Evolutionary conservation across 1,284 basidiomycete genomes (phyloP).

Genomic region (Xerocomus tenax): DNA sequence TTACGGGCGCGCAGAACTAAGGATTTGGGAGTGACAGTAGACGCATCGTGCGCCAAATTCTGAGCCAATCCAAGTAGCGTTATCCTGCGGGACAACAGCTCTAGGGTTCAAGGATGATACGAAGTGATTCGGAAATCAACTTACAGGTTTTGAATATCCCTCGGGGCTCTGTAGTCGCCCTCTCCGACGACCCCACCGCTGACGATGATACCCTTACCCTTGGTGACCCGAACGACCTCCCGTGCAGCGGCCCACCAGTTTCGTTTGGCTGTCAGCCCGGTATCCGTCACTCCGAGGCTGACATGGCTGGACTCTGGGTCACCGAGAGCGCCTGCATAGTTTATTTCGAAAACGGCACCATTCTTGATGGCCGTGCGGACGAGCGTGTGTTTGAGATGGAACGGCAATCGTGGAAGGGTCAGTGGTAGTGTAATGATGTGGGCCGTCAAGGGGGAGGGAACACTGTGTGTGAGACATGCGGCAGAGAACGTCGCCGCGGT

Average conservation of each 20-base stretch:
- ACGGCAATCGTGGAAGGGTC: conserved; percentile 70
- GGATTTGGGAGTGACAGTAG: conserved; percentile 54
- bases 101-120: neutral
- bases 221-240: conserved; percentile 67
- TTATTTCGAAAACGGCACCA: conserved; percentile 77
- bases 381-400: conserved; percentile 73
- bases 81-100: conserved; percentile 35
- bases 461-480: conserved; percentile 74
- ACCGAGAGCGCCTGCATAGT: conserved; percentile 63
- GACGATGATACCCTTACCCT: conserved; percentile 64
- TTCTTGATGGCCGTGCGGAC: conserved; percentile 75
- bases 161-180: conserved; percentile 55
- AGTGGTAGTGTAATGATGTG: conserved; percentile 79
- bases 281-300: conserved; percentile 45
- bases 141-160: conserved; percentile 68
- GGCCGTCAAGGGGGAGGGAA: conserved; percentile 68
- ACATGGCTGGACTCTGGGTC: conserved; percentile 42
- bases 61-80: conserved; percentile 59
- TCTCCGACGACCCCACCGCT: conserved; percentile 54
- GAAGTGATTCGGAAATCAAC: conserved; percentile 17
- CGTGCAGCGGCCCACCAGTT: conserved; percentile 77
- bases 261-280: conserved; percentile 48
- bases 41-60: conserved; percentile 55
- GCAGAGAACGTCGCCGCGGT: conserved; percentile 64
- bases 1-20: conserved; percentile 64